Base-by-base conservation (phyloP, 495 filamentous ascomycete species). In the Trichocladium antarcticum region DNA sequence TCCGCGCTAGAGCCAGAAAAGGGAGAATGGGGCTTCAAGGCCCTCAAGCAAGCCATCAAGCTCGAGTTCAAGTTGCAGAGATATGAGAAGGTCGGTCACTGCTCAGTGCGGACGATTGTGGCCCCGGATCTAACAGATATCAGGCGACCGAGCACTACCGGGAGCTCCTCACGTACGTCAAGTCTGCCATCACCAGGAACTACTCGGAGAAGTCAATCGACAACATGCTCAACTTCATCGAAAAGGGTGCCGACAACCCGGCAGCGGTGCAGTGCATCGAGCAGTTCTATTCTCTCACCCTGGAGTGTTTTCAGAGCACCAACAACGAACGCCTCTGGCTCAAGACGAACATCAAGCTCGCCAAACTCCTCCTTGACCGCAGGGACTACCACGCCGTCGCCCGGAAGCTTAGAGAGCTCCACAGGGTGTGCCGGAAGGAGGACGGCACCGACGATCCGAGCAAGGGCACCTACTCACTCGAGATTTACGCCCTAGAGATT, bases 131-230 rank as follows among this genome's bases (percentile, higher is more conserved):
- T 31, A 44, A 37, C 21, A 39, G 15, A 53, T 14, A 44, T 56
- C 50, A 98, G 90, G 90, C 92, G 15, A 79, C 89, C n/a, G 83
- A 93, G 68, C 89, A 97, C 60, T 98, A 94, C 66, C 79, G 75
- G 49, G 89, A 97, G 64, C 87, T 98, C 22, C 81, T 98, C 51
- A 97, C 89, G 29, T 98, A 97, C 62, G 89, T 97, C 68, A 93
- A 89, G 62, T 92, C 87, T 21, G 89, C 92, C 19, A 90, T 97
- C 42, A 97, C 93, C 20, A 84, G 92, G 45, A 98, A 97, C 66
- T 96, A 97, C 66, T 96, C 93, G 8, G 92, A 98, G 65, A 98
- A 97, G 65, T 96, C 90, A 9, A 94, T 98, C 67, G 96, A 96
- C 70, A 98, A 95, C 63, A 95, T 98, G 82, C 86, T 98, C 24